Evolutionary conservation across 2,329 filamentous ascomycete species (phyloP), one percentile per base, ranked within the genome.

Genomic region (Colletotrichum musicola): DNA sequence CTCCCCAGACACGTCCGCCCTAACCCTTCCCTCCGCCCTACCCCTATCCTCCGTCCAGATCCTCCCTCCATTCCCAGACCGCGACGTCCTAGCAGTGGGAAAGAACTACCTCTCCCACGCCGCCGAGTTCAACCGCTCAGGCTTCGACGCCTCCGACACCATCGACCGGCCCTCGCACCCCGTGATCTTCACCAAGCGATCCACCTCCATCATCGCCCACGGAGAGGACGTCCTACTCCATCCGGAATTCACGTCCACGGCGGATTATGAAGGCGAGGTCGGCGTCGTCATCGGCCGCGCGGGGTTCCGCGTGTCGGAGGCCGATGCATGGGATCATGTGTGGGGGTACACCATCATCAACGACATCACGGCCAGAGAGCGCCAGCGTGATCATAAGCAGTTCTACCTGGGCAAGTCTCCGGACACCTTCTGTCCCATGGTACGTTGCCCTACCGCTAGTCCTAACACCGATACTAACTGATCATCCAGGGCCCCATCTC

Each of bases 91-190:
- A 2, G 81, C 84, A 54, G 84, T 89, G 2, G 85, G 86, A 30
- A 88, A 89, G 73, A 89, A 88, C 71, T 89, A 89, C 71, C 77
- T 79, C 38, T 86, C 86, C 47, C 86, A 89, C 72, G 86, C 86
- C 1, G 84, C 82, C 61, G 86, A 89, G 68, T 89, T 89, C 77
- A 86, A 88, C 72, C 79, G 76, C 12, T 85, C 83, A 1, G 86
- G 86, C 0, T 89, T 83, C 71, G 87, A 89, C 73, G 82, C 81
- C 63, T 85, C 81, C 5, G 86, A 89, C 71, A 88, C 88, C 71
- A 77, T 80, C 0, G 85, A 86, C 62, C 77, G 79, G 49, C 85
- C 85, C 0, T 84, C 82, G 0, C 83, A 87, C 69, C 86, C 86
- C 0, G 86, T 88, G 9, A 87, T 87, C 62, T 87, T 88, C 74